Conservation (phyloP, 1,139 yeast species). For the Kurtzmaniella quercitrusa region DNA sequence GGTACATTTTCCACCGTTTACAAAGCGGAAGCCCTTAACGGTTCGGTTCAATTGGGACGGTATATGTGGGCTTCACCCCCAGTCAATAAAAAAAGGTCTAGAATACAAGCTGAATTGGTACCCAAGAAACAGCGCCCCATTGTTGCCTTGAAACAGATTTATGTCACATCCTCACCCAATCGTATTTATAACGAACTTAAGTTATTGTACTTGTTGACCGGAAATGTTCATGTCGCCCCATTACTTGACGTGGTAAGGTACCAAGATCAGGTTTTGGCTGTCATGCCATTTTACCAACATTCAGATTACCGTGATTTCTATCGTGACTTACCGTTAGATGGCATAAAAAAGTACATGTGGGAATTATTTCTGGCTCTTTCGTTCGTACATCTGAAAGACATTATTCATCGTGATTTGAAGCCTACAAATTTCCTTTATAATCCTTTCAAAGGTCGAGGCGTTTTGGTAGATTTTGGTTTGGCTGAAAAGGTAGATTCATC, state of each 20-base stretch:
- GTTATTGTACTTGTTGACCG: conserved; percentile 62
- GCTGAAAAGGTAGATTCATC: conserved; percentile 52
- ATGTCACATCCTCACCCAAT: conserved; percentile 92
- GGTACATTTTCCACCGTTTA: conserved; percentile 92
- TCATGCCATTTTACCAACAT: conserved; percentile 87
- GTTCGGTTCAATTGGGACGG: conserved; percentile 33
- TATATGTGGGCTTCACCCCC: conserved; percentile 49
- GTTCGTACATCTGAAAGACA: conserved; percentile 70
- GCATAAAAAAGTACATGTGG: conserved; percentile 75
- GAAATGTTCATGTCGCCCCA: conserved; percentile 80
- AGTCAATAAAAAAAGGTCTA: conserved; percentile 21
- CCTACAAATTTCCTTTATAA: conserved; percentile 87
- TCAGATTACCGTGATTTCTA: conserved; percentile 87
- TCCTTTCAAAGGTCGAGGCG: conserved; percentile 72
- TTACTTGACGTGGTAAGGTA: conserved; percentile 79
- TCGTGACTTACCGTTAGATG: conserved; percentile 72
- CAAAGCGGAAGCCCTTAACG: conserved; percentile 72
- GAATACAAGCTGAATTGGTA: conserved; percentile 8
- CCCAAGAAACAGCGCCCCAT: conserved; percentile 41
- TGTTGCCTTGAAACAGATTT: conserved; percentile 90
- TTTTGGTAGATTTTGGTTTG: conserved; percentile 86
- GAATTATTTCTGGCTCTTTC: conserved; percentile 74
- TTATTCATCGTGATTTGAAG: conserved; percentile 86
- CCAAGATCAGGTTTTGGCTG: conserved; percentile 91
- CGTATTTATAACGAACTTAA: conserved; percentile 86